phyloP scores from a whole-genome alignment of 73 alveolate species.

The Effrenium voratum region DNA sequence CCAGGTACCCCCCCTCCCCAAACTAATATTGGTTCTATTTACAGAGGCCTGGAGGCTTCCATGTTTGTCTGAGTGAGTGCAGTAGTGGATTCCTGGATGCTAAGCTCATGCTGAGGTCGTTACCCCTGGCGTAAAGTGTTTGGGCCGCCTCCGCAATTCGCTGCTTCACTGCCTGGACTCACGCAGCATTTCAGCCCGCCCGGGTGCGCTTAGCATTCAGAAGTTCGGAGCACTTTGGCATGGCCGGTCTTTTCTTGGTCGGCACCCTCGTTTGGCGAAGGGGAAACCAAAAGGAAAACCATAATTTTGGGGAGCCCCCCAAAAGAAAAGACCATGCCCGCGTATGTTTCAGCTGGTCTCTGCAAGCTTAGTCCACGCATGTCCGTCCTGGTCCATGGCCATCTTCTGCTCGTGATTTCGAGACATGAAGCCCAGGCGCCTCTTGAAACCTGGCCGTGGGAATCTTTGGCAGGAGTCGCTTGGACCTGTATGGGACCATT shows the following conservation, averaged over 20 bases:
- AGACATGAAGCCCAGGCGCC: conserved; percentile 77
- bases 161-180: conserved; percentile 40
- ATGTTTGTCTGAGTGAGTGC: no score
- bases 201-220: no score
- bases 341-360: no score
- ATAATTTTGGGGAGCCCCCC: no score
- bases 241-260: no score
- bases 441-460: conserved; percentile 27
- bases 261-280: no score
- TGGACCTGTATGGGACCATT: background rate
- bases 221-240: no score
- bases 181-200: no score
- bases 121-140: conserved; percentile 45
- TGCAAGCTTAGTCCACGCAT: background rate
- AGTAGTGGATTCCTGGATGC: no score
- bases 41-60: background rate
- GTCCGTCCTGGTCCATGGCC: conserved; percentile 41
- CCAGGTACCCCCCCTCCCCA: background rate
- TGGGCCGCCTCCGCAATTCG: conserved; percentile 63
- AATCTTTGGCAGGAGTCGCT: background rate
- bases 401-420: background rate
- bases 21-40: background rate
- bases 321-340: no score
- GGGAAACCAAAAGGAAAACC: no score
- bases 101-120: no score